Evolutionary conservation across 106 monocot genomes (phyloP), one percentile per base, ranked within the genome.

Genomic region (Dioscorea zingiberensis): DNA sequence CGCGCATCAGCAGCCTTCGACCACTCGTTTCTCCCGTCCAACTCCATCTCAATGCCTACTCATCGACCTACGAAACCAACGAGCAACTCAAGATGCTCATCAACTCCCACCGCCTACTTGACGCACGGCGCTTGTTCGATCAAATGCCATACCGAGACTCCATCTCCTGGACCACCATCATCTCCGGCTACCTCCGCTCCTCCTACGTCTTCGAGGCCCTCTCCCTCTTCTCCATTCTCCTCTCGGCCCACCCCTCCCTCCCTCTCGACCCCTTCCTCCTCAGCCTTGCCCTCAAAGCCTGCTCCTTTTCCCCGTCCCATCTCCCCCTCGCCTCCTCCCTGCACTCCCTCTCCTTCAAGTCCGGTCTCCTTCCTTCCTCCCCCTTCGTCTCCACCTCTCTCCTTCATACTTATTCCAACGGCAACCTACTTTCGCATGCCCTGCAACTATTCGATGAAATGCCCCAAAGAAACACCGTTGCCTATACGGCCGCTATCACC

Each of bases 371-470:
- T 29, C 46, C 44, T 3, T 60, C 66, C 22, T 84, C 83, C 6
- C 70, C 84, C 18, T 94, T 87, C 62, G 77, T 87, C 14, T 71
- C 67, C 62, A 91, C 75, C 15, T 71, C 90, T 13, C 78, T 94
- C 29, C 62, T 91, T 0, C 76, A 87, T 58, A 75, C 78, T 68
- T 90, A 94, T 54, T 72, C 86, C 5, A 81, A 80, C 30, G 21
- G 58, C 2, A 68, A 68, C 15, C 27, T 12, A 2, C 44, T 75
- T 13, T 13, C 19, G 4, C 29, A 49, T 2, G 77, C 84, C 29
- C 49, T 94, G 21, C 58, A 76, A 63, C 55, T 93, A 47, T 89
- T 93, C 81, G 70, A 79, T 56, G 89, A 93, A 47, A 89, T 84
- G 89, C 81, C 72, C 14, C 6, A 22, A 0, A 68, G 66, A 27